Percentiles rank a stretch among this genome's conserved stretches.
Evolutionary conservation across 2,329 filamentous ascomycete genomes (phyloP).

Genomic region (Elsinoe perseae): DNA sequence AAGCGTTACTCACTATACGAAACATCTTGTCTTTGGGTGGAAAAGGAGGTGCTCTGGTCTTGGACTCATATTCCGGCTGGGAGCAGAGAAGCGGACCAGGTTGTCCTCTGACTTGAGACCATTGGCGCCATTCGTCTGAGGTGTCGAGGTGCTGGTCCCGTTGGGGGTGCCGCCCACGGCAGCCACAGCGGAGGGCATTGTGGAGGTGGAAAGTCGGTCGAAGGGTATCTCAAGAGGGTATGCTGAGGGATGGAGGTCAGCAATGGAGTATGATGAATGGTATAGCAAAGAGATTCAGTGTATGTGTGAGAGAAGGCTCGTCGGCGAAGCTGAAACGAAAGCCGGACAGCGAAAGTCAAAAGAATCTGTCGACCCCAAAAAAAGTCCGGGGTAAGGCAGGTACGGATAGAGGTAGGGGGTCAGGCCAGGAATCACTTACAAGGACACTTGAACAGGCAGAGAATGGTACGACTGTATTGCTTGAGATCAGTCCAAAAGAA

Average conservation of each 20-base stretch:
- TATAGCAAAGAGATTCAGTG: slow-evolving; percentile 6
- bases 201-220: slow-evolving; percentile 20
- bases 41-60: slow-evolving; percentile 84
- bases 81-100: slow-evolving; percentile 90
- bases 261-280: neutral
- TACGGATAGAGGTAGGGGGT: neutral
- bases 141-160: slow-evolving; percentile 26
- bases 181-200: slow-evolving; percentile 39
- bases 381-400: slow-evolving; percentile 15
- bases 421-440: slow-evolving; percentile 7
- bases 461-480: slow-evolving; percentile 5
- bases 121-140: slow-evolving; percentile 45
- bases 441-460: neutral
- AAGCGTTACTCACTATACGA: slow-evolving; percentile 67
- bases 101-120: slow-evolving; percentile 54
- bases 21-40: slow-evolving; percentile 99
- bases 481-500: neutral
- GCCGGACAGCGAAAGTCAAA: slow-evolving; percentile 15
- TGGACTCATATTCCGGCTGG: slow-evolving; percentile 86
- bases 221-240: neutral
- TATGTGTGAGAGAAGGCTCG: neutral
- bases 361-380: slow-evolving; percentile 16
- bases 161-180: slow-evolving; percentile 21
- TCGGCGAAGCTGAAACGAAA: slow-evolving; percentile 16
- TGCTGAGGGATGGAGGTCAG: neutral